phyloP scores from a whole-genome alignment of 257 asterid genomes.

The Gentiana straminea region DNA sequence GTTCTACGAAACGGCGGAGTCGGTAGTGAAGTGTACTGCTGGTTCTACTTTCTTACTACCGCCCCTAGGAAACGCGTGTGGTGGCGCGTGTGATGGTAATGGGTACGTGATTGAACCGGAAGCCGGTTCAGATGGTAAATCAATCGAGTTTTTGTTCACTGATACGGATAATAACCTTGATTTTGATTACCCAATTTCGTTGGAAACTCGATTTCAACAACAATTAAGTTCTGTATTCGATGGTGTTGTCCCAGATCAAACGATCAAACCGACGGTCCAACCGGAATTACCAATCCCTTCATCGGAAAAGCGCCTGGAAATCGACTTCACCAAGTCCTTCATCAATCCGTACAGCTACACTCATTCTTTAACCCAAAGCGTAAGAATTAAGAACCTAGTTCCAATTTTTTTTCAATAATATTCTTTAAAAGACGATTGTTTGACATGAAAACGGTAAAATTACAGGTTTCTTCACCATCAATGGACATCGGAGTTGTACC shows the following conservation, averaged over 20 bases:
- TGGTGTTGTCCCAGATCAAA: conserved; percentile 72
- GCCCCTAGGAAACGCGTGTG: conserved; percentile 4
- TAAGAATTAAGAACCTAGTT: conserved; percentile 15
- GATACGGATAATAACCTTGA: conserved; percentile 54
- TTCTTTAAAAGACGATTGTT: background rate
- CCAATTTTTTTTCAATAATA: no score
- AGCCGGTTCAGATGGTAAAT: conserved; percentile 38
- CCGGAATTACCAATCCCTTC: conserved; percentile 16
- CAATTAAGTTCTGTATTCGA: conserved; percentile 28
- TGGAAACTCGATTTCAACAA: conserved; percentile 18
- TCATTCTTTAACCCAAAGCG: conserved; percentile 63
- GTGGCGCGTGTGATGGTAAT: conserved; percentile 6
- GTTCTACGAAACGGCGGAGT: conserved; percentile 54
- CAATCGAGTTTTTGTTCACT: conserved; percentile 44
- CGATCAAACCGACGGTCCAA: conserved; percentile 24
- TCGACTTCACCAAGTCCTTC: conserved; percentile 56
- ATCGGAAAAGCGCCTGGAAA: conserved; percentile 40
- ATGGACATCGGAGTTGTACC: conserved; percentile 81
- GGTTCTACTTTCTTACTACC: conserved; percentile 18
- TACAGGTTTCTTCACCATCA: conserved; percentile 79
- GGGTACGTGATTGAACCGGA: conserved; percentile 20
- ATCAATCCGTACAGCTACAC: conserved; percentile 44
- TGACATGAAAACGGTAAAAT: background rate
- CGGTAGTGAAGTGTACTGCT: conserved; percentile 37
- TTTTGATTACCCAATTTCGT: conserved; percentile 39